phyloP scores from a whole-genome alignment of 208 protist genomes.

The Kentomonas sorsogonicus region DNA sequence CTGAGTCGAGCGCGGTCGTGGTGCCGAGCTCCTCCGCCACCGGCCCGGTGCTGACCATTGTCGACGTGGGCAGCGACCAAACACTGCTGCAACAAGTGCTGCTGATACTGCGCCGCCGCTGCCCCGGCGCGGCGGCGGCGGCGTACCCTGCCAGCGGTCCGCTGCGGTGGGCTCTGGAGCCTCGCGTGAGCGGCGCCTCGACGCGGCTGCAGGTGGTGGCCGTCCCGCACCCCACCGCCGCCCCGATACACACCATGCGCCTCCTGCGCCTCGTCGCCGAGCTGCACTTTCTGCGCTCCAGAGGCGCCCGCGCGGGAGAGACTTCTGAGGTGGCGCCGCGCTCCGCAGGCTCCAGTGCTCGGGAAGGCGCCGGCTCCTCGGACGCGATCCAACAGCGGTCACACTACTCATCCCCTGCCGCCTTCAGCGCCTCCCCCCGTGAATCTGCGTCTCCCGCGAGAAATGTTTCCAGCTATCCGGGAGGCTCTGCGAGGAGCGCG shows the following conservation, averaged over 20 bases:
- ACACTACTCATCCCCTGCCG: too few species aligned
- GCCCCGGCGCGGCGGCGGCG: constrained; percentile 17
- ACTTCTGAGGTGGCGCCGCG: too few species aligned
- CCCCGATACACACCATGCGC: constrained; percentile 41
- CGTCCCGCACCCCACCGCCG: constrained; percentile 31
- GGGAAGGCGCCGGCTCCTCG: too few species aligned
- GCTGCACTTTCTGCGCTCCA: constrained; percentile 16
- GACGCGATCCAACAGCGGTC: too few species aligned
- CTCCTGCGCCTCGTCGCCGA: constrained; percentile 52
- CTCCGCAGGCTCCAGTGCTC: too few species aligned
- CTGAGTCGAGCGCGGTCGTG: constrained; percentile 42
- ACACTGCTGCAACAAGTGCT: constrained; percentile 49
- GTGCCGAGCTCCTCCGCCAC: too few species aligned
- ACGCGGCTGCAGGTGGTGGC: constrained; percentile 55
- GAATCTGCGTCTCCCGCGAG: too few species aligned
- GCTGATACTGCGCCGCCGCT: constrained; percentile 37
- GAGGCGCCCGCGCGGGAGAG: too few species aligned
- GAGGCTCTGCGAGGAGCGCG: too few species aligned
- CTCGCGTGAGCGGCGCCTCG: constrained; percentile 23
- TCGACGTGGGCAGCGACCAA: constrained; percentile 47
- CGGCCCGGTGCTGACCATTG: too few species aligned
- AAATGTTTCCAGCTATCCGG: too few species aligned
- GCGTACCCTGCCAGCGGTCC: constrained; percentile 44
- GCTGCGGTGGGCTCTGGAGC: constrained; percentile 24
- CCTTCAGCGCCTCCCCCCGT: too few species aligned